Percentiles rank a stretch among this genome's conserved stretches.
These are phyloP conservation scores for Rauvolfia tetraphylla DNA, from an alignment of 257 asterid genomes.

Conservation along the genomic window DNA sequence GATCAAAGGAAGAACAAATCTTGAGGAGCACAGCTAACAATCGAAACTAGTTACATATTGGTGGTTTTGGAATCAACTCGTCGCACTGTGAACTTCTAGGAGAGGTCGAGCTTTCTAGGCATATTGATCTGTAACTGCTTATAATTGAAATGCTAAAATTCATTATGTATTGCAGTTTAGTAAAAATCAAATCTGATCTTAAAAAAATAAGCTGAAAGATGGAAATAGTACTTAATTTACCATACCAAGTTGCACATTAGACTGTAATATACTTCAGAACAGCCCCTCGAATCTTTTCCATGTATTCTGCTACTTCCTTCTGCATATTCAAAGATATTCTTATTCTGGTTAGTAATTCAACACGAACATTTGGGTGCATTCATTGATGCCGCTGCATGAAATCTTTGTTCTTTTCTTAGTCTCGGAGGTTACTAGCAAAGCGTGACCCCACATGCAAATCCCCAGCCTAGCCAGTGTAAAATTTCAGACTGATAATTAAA, in stretches of 20 bases:
- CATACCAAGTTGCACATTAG: slow-evolving; percentile 24
- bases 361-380: neutral
- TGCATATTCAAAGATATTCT: slow-evolving; percentile 26
- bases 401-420: neutral
- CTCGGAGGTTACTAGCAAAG: neutral
- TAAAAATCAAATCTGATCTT: neutral
- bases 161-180: neutral
- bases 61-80: neutral
- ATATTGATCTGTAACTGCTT: neutral
- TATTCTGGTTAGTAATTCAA: slow-evolving; percentile 8
- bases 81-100: neutral
- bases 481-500: neutral
- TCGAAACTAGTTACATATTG: too few relatives aligned
- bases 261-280: slow-evolving; percentile 81
- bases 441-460: neutral
- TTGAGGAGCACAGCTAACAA: neutral
- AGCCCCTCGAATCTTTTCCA: slow-evolving; percentile 75
- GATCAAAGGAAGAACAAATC: neutral
- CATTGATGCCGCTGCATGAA: neutral
- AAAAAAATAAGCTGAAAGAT: neutral
- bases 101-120: neutral
- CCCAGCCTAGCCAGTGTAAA: neutral
- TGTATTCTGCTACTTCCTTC: slow-evolving; percentile 75
- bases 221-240: neutral
- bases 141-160: neutral